Evolutionary conservation across 805 yeast genomes (phyloP).

Genomic region (Metschnikowia peoriensis): DNA sequence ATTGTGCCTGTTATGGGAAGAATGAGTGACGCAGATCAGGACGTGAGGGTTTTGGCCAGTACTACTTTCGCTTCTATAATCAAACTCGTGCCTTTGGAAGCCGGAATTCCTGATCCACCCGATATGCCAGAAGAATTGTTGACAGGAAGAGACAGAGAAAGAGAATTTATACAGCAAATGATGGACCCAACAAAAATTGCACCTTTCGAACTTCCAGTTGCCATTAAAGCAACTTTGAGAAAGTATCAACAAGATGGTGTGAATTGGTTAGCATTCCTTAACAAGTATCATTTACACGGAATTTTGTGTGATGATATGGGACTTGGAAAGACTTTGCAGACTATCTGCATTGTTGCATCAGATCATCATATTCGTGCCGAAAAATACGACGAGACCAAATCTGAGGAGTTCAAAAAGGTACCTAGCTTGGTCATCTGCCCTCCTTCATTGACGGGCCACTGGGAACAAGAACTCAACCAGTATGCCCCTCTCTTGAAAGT

Average conservation of each 20-base stretch:
- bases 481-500: slow-evolving; percentile 86
- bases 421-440: slow-evolving; percentile 93
- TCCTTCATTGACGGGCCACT: slow-evolving; percentile 96
- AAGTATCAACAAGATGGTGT: slow-evolving; percentile 98
- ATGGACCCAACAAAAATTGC: slow-evolving; percentile 92
- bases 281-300: slow-evolving; percentile 94
- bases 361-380: slow-evolving; percentile 86
- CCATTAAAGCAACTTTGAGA: slow-evolving; percentile 88
- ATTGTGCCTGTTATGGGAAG: slow-evolving; percentile 96
- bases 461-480: slow-evolving; percentile 93
- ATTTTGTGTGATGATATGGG: slow-evolving; percentile 99
- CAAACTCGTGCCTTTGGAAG: slow-evolving; percentile 93
- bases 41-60: slow-evolving; percentile 86
- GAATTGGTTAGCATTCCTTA: slow-evolving; percentile 94
- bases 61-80: slow-evolving; percentile 96
- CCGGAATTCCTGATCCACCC: slow-evolving; percentile 93
- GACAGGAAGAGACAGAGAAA: slow-evolving; percentile 87
- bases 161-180: slow-evolving; percentile 95
- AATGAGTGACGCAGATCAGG: slow-evolving; percentile 93
- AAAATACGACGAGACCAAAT: slow-evolving; percentile 57
- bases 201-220: slow-evolving; percentile 84
- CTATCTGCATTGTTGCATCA: slow-evolving; percentile 94
- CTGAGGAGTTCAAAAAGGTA: slow-evolving; percentile 66
- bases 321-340: slow-evolving; percentile 92
- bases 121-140: slow-evolving; percentile 83